These are phyloP conservation scores for Neurospora sp. DNA, from an alignment of 495 filamentous ascomycete species.

Conservation along the genomic window DNA sequence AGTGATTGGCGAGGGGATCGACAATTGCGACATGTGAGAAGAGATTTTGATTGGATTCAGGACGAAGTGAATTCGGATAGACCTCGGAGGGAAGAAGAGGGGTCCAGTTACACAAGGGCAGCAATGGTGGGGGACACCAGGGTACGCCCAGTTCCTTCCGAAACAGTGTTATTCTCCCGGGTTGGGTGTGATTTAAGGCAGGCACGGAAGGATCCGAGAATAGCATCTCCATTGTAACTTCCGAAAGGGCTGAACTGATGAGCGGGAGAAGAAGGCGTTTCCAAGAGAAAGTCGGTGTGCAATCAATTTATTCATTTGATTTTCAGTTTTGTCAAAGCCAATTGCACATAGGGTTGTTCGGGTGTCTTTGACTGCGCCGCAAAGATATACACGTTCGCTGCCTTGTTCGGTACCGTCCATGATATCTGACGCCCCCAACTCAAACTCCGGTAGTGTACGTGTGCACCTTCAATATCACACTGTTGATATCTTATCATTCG, in stretches of 20 bases:
- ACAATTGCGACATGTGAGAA: conserved; percentile 2
- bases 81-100: neutral
- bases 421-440: neutral
- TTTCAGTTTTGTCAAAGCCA: neutral
- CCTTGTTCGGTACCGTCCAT: neutral
- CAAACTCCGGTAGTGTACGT: neutral
- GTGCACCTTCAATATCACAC: neutral
- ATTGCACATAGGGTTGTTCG: neutral
- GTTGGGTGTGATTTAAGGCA: neutral
- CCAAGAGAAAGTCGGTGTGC: neutral
- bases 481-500: neutral
- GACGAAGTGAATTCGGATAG: neutral
- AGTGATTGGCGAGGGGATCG: neutral
- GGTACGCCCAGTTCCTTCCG: neutral
- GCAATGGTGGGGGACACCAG: neutral
- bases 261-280: neutral
- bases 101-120: neutral
- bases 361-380: neutral
- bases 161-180: neutral
- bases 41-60: neutral
- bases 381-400: neutral
- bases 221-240: neutral
- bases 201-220: neutral
- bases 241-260: neutral
- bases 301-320: neutral